Evolutionary conservation across 768 basidiomycete genomes (phyloP).

Genomic region (Suillus lakei): DNA sequence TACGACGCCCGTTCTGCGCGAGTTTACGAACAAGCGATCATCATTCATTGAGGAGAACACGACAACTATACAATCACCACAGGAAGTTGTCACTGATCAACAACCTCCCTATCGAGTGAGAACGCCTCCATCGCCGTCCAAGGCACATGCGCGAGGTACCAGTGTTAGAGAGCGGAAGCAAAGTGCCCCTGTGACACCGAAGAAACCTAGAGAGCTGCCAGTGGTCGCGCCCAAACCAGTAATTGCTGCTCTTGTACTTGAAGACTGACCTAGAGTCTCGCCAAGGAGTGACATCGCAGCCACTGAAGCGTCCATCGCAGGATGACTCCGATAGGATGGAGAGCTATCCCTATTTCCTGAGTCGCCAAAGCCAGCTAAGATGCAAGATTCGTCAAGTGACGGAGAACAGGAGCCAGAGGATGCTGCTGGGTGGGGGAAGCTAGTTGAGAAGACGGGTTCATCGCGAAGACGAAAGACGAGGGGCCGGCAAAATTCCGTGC

Average conservation of each 20-base stretch:
- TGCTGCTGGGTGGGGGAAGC: constrained; percentile 33
- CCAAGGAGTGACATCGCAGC: not conserved
- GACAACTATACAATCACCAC: constrained; percentile 31
- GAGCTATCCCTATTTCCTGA: constrained; percentile 38
- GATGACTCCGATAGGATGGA: constrained; percentile 53
- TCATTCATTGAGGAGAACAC: constrained; percentile 61
- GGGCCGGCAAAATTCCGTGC: constrained; percentile 79
- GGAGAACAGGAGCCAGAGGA: constrained; percentile 64
- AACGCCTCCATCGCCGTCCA: constrained; percentile 26
- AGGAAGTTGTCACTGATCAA: constrained; percentile 37
- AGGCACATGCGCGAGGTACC: constrained; percentile 27
- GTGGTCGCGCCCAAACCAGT: constrained; percentile 3
- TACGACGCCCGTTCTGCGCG: constrained; percentile 59
- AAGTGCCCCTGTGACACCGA: constrained; percentile 6
- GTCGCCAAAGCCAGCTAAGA: constrained; percentile 32
- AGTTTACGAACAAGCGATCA: constrained; percentile 74
- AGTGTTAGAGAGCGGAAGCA: constrained; percentile 42
- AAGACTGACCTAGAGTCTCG: constrained; percentile 4
- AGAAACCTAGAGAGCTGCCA: constrained; percentile 8
- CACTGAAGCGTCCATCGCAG: not conserved
- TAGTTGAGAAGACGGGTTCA: constrained; percentile 26
- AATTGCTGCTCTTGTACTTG: constrained; percentile 2
- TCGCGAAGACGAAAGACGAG: constrained; percentile 46
- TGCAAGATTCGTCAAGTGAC: constrained; percentile 52
- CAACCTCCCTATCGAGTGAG: constrained; percentile 17